Percentiles rank a stretch among this genome's conserved stretches.
Conservation (phyloP, 78 protist species). For the Tieghemostelium lacteum region DNA sequence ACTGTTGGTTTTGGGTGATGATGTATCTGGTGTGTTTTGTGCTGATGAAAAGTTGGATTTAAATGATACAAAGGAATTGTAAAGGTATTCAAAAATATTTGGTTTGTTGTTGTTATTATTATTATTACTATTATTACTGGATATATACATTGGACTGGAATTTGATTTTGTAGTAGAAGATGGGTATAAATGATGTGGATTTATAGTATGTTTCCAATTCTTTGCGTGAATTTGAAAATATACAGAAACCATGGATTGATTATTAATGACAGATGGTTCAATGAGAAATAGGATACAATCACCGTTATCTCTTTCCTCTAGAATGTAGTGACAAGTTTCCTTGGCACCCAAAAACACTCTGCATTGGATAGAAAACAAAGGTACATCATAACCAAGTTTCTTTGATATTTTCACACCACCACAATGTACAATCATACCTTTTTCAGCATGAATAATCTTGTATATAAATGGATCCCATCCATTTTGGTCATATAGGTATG, state of each 20-base stretch:
- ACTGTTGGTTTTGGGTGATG: too few species aligned
- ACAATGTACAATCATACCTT: constrained; percentile 7
- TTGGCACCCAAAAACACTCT: background rate
- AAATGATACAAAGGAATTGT: background rate
- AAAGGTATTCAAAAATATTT: background rate
- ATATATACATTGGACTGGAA: background rate
- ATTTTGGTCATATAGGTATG: constrained; percentile 8
- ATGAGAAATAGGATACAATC: constrained; percentile 21
- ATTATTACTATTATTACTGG: background rate
- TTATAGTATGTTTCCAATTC: constrained; percentile 28
- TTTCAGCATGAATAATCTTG: constrained; percentile 7
- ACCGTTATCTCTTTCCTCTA: constrained; percentile 62
- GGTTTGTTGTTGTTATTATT: background rate
- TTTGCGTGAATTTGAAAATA: constrained; percentile 5
- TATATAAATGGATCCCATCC: constrained; percentile 58
- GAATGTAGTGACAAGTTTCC: background rate
- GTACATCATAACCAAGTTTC: constrained; percentile 7
- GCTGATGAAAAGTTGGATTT: background rate
- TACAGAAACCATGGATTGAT: background rate
- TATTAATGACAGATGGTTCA: background rate
- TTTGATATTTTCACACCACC: constrained; percentile 30
- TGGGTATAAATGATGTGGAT: too few species aligned
- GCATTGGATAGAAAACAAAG: constrained; percentile 11
- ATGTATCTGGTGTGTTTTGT: background rate
- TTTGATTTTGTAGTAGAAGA: too few species aligned